Evolutionary conservation across 2,329 filamentous ascomycete genomes (phyloP).

Genomic region (Cercospora sesami): DNA sequence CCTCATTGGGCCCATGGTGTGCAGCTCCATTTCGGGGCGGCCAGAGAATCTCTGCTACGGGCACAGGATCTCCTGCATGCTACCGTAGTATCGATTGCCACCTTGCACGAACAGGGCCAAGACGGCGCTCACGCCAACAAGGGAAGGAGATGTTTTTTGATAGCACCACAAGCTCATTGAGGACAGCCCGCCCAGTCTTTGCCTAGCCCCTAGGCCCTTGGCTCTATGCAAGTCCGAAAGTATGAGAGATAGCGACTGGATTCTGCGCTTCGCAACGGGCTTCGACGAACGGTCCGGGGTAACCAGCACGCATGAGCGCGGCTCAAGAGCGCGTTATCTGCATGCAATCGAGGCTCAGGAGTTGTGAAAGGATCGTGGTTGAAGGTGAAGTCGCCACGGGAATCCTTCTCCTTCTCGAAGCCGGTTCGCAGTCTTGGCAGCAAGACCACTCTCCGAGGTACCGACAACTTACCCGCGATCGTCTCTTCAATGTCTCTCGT

Average conservation of each 20-base stretch:
- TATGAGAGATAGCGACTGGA: neutral
- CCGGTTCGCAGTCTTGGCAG: neutral
- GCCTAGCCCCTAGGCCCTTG: slow-evolving; percentile 6
- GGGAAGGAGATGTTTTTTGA: slow-evolving; percentile 23
- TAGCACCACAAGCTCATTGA: slow-evolving; percentile 16
- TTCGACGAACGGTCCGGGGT: neutral
- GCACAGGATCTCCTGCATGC: slow-evolving; percentile 18
- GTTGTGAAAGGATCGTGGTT: neutral
- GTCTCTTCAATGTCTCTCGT: neutral
- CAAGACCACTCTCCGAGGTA: neutral
- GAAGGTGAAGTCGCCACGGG: neutral
- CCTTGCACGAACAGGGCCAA: slow-evolving; percentile 20
- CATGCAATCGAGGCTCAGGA: no score
- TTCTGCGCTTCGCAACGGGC: slow-evolving; percentile 4
- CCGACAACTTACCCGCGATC: neutral
- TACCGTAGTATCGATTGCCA: slow-evolving; percentile 23
- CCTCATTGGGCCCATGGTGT: slow-evolving; percentile 11
- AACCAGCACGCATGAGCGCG: neutral
- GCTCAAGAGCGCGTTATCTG: neutral
- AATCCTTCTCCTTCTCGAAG: slow-evolving; percentile 1
- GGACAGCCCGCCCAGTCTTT: neutral
- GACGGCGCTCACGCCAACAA: slow-evolving; percentile 25
- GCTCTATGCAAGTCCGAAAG: neutral
- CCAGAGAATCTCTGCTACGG: neutral
- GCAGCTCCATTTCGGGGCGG: neutral